A percentile compares a stretch with the other conserved stretches of the same genome.
Conservation (phyloP, 2,329 filamentous ascomycete genomes). For the Pseudocercospora macadamiae region DNA sequence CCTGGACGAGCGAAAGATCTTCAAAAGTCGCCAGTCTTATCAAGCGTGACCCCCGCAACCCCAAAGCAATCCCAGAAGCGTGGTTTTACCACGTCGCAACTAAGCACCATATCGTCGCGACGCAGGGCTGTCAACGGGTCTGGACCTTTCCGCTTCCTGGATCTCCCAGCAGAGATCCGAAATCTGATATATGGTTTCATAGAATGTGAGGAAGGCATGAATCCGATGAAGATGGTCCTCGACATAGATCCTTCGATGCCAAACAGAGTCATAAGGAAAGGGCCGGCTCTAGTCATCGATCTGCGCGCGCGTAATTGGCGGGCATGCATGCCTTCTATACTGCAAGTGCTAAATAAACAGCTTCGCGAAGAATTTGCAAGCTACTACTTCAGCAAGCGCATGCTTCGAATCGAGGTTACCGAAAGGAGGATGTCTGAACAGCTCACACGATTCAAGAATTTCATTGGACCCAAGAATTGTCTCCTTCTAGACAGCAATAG, state of each 20-base stretch:
- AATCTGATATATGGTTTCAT: background rate
- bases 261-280: too few relatives aligned
- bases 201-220: background rate
- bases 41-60: too few relatives aligned
- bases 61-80: background rate
- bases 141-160: background rate
- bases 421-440: background rate
- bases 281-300: background rate
- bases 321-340: background rate
- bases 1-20: too few relatives aligned
- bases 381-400: background rate
- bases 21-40: too few relatives aligned
- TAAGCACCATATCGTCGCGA: background rate
- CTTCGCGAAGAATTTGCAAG: background rate
- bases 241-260: too few relatives aligned
- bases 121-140: background rate
- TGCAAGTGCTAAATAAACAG: background rate
- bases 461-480: background rate
- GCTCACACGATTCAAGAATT: background rate
- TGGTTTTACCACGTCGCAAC: background rate
- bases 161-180: background rate
- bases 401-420: background rate
- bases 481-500: background rate
- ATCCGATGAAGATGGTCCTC: background rate
- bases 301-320: background rate